Conservation (phyloP, 2,329 filamentous ascomycete species). For the Thielaviopsis euricoi region DNA sequence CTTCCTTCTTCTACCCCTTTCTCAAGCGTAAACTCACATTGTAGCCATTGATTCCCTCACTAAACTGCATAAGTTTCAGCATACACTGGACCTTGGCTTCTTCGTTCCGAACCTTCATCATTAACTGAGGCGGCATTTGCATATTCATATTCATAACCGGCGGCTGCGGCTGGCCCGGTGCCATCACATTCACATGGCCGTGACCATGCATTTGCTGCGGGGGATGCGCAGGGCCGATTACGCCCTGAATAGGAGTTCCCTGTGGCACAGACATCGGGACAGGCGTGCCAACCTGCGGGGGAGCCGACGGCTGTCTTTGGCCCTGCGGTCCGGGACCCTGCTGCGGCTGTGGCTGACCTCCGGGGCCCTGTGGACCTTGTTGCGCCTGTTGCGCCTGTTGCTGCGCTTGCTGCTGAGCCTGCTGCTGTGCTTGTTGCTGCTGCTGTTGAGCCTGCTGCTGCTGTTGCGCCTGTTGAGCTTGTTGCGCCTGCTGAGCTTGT, state of each 20-base stretch:
- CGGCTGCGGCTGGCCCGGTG: constrained; percentile 8
- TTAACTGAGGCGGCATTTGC: too few relatives aligned
- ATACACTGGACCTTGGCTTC: constrained; percentile 40
- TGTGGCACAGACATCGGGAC: neutral
- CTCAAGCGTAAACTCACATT: constrained; percentile 29
- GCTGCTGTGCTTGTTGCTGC: neutral
- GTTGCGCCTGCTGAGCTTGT: constrained; percentile 14
- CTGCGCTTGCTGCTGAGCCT: neutral
- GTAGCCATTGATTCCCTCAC: constrained; percentile 44
- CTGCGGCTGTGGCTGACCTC: constrained; percentile 1
- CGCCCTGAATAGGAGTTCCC: neutral
- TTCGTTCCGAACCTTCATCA: constrained; percentile 16
- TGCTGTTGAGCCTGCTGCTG: constrained; percentile 1
- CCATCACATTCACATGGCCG: neutral
- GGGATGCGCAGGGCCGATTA: neutral
- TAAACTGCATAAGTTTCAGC: constrained; percentile 43
- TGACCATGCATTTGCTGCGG: constrained; percentile 2
- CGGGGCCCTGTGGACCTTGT: constrained; percentile 13
- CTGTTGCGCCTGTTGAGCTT: neutral
- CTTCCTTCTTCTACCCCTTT: too few relatives aligned
- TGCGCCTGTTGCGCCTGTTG: constrained; percentile 2
- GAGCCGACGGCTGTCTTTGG: constrained; percentile 3
- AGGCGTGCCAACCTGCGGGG: constrained; percentile 7
- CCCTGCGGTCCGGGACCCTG: neutral
- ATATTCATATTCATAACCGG: neutral